Percentiles rank a stretch among this genome's conserved stretches.
phyloP scores from a whole-genome alignment of 176 grass and related monocot species.

The Aegilops sharonensis region DNA sequence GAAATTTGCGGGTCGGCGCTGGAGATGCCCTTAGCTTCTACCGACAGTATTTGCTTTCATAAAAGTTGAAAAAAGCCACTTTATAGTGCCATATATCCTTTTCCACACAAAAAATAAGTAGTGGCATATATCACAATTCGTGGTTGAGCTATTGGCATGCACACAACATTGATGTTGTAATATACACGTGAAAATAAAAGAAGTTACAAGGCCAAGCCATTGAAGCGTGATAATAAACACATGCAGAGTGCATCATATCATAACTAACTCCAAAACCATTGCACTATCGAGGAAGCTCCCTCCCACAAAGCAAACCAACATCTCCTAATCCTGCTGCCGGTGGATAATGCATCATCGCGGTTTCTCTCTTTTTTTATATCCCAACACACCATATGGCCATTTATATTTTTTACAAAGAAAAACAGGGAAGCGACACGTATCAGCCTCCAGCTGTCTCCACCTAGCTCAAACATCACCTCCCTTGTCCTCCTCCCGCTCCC shows the following conservation, averaged over 20 bases:
- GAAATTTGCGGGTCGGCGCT: too few relatives aligned
- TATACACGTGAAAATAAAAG: too few relatives aligned
- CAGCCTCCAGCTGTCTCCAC: slow-evolving; percentile 57
- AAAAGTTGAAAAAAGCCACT: too few relatives aligned
- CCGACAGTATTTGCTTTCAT: too few relatives aligned
- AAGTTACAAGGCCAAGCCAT: too few relatives aligned
- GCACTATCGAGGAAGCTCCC: slow-evolving; percentile 42
- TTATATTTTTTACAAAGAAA: neutral
- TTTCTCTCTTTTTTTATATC: slow-evolving; percentile 18
- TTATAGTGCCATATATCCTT: too few relatives aligned
- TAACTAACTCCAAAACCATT: neutral
- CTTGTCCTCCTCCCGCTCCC: slow-evolving; percentile 17
- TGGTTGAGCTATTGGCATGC: too few relatives aligned
- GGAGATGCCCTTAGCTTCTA: too few relatives aligned
- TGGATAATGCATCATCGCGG: slow-evolving; percentile 33
- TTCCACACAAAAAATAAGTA: too few relatives aligned
- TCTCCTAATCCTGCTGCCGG: slow-evolving; percentile 38
- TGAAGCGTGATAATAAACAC: too few relatives aligned
- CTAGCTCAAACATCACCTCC: slow-evolving; percentile 14
- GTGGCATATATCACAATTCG: too few relatives aligned
- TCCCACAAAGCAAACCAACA: slow-evolving; percentile 26
- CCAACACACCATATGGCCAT: neutral
- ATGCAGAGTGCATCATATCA: neutral
- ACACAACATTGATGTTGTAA: too few relatives aligned
- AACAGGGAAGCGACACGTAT: slow-evolving; percentile 28